Percentiles rank a stretch among this genome's conserved stretches.
These are phyloP conservation scores for Groenewaldozyma auringiensis DNA, from an alignment of 1,139 yeast species.

Conservation along the genomic window DNA sequence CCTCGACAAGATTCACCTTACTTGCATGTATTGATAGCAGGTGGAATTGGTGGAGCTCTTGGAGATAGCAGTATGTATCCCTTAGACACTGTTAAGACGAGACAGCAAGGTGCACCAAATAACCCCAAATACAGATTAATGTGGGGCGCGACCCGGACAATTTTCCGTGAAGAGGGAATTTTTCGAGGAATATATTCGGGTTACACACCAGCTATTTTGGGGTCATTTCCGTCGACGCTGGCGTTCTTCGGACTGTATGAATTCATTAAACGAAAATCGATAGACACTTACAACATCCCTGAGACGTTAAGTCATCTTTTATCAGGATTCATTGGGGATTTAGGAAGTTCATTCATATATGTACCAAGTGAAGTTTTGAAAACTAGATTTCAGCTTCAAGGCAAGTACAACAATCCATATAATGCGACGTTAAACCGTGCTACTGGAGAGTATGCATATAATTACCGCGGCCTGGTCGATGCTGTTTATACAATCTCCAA, in stretches of 20 bases:
- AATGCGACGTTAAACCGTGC: conserved; percentile 41
- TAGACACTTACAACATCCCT: conserved; percentile 54
- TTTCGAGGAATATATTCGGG: conserved; percentile 86
- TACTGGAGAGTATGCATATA: conserved; percentile 48
- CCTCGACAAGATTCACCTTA: conserved; percentile 9
- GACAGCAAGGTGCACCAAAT: conserved; percentile 87
- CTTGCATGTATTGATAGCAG: conserved; percentile 43
- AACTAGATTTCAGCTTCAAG: conserved; percentile 88
- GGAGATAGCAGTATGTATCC: conserved; percentile 96
- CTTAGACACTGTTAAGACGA: conserved; percentile 87
- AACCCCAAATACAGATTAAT: conserved; percentile 59
- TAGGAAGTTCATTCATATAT: conserved; percentile 82
- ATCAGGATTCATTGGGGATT: conserved; percentile 87
- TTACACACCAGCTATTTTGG: conserved; percentile 81
- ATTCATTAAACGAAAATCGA: conserved; percentile 60
- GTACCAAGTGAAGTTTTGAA: conserved; percentile 98
- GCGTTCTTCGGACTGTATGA: conserved; percentile 90
- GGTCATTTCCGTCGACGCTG: conserved; percentile 83
- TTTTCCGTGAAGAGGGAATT: conserved; percentile 75
- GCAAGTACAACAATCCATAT: conserved; percentile 69
- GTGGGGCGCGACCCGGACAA: conserved; percentile 63
- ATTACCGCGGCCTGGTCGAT: conserved; percentile 58
- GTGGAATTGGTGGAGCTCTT: conserved; percentile 89
- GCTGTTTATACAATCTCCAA: conserved; percentile 59
- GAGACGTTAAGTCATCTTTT: conserved; percentile 73